Evolutionary conservation across 345 rosid species (phyloP), one percentile per base, ranked within the genome.

Genomic region (Euclidium syriacum): DNA sequence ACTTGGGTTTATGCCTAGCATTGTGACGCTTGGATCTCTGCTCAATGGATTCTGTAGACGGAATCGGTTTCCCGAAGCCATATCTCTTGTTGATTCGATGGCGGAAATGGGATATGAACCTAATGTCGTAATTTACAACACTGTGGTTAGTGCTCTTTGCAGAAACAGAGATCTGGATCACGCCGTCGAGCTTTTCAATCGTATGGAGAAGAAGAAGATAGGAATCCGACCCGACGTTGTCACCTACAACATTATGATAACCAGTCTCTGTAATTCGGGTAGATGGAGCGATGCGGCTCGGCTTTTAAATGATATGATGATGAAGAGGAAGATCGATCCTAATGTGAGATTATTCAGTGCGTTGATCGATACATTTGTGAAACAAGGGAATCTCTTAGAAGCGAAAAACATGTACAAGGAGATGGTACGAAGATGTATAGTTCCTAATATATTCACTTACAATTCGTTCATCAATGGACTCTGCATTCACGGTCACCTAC

Each of bases 71-170:
- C 59, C 30, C 3, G 66, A 68, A 32, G 65, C 72, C 2, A 1
- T 67, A 0, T 47, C 72, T 39, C 65, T 67, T 1, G 22, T 58
- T 22, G 55, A 60, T 7, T 16, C 47, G 0, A 60, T 68, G 67
- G 40, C 30, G 0, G 10, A 29, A 1, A 29, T 55, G 9, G 73
- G 67, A 1, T 60, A 23, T 10, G 26, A 32, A 4, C 67, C 67
- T 18, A 53, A 52, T 44, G 41, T 69, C 9, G 73, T 69, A 4
- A 53, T 52, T 33, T 60, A 51, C 62, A 60, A 42, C 52, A 58
- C 66, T 40, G 12, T 68, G 11, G 58, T 68, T 8, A 58, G 50
- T 32, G 67, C 62, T 33, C 52, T 60, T 52, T 60, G 73, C 55
- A 52, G 42, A 19, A 52, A 40, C 52, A 6, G 25, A 60, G 46